These are phyloP conservation scores for Paraphysoderma sedebokerense DNA, from an alignment of 371 early-diverging fungal genomes.

Conservation along the genomic window DNA sequence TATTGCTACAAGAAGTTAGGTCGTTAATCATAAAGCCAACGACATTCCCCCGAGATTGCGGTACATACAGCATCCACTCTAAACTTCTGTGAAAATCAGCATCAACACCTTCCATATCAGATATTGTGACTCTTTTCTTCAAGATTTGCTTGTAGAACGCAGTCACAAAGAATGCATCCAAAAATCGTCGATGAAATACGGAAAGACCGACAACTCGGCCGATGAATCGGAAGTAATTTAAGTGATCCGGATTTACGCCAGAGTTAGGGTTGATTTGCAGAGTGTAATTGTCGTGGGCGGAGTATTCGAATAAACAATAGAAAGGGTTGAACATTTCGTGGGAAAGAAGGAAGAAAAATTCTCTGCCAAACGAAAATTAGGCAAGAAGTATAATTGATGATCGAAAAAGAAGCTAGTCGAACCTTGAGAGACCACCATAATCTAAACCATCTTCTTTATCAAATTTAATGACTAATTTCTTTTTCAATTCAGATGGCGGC, in stretches of 20 bases:
- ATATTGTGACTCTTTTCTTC: slow-evolving; percentile 61
- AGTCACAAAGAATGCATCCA: slow-evolving; percentile 91
- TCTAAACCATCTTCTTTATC: slow-evolving; percentile 96
- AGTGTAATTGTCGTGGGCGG: slow-evolving; percentile 91
- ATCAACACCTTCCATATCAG: slow-evolving; percentile 93
- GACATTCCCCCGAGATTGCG: background rate
- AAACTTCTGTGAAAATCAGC: slow-evolving; percentile 79
- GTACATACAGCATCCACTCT: slow-evolving; percentile 75
- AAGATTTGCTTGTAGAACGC: slow-evolving; percentile 94
- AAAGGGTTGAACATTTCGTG: slow-evolving; percentile 98
- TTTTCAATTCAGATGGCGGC: slow-evolving; percentile 69
- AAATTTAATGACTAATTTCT: slow-evolving; percentile 92
- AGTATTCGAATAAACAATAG: slow-evolving; percentile 92
- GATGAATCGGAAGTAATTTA: slow-evolving; percentile 95
- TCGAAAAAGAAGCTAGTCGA: slow-evolving; percentile 3
- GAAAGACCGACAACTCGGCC: slow-evolving; percentile 93
- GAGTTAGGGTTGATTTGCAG: slow-evolving; percentile 93
- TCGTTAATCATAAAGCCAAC: background rate
- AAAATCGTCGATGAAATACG: slow-evolving; percentile 89
- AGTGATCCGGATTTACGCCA: slow-evolving; percentile 92
- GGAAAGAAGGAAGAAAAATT: slow-evolving; percentile 89
- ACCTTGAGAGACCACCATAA: slow-evolving; percentile 89
- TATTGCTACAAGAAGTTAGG: slow-evolving; percentile 32
- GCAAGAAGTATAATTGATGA: background rate
- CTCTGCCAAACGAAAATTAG: slow-evolving; percentile 30